Evolutionary conservation across 441 rosid species (phyloP).

Genomic region (Populus hybrid): DNA sequence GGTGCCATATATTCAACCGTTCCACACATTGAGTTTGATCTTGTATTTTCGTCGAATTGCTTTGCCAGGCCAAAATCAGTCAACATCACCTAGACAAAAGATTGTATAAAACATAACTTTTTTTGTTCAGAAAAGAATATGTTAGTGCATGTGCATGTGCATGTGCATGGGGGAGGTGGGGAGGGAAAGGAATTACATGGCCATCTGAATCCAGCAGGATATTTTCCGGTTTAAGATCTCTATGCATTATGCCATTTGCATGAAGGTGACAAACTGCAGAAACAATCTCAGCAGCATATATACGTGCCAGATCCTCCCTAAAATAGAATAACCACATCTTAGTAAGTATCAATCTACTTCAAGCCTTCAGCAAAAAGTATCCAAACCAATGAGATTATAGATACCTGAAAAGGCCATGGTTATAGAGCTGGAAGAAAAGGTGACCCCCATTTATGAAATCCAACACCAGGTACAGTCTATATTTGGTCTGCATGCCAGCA

Average conservation of each 20-base stretch:
- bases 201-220: constrained; percentile 82
- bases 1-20: constrained; percentile 96
- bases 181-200: constrained; percentile 51
- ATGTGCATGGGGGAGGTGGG: background rate
- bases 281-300: constrained; percentile 88
- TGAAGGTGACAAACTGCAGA: constrained; percentile 93
- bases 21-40: constrained; percentile 93
- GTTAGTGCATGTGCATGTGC: background rate
- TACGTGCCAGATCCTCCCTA: constrained; percentile 92
- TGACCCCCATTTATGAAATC: constrained; percentile 97
- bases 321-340: constrained; percentile 7
- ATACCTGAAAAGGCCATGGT: constrained; percentile 96
- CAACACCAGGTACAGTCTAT: constrained; percentile 78
- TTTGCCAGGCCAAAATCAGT: constrained; percentile 96
- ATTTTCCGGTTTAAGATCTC: constrained; percentile 97
- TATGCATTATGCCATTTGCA: constrained; percentile 92
- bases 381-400: background rate
- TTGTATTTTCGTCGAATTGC: constrained; percentile 68
- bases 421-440: constrained; percentile 92
- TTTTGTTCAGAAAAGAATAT: background rate
- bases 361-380: background rate
- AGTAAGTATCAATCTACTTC: constrained; percentile 16
- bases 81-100: constrained; percentile 51
- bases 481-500: constrained; percentile 68
- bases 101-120: constrained; percentile 9